Evolutionary conservation across 108 stramenopile species (phyloP).

Genomic region (Mediolabrus comicus): DNA sequence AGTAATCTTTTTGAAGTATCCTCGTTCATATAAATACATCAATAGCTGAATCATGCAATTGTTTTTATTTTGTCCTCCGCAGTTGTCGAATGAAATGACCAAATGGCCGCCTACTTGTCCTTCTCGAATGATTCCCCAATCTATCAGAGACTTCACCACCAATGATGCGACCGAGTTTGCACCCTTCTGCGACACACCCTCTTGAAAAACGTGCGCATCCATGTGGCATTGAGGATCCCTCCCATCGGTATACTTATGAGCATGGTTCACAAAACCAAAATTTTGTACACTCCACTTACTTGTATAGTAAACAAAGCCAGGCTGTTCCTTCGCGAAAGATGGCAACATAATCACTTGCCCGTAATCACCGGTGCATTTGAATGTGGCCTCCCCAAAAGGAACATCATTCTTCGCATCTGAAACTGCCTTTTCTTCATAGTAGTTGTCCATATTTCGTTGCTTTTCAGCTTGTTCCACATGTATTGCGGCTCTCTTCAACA

Average conservation of each 20-base stretch:
- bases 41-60: slow-evolving; percentile 16
- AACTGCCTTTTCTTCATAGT: neutral
- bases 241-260: no score
- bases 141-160: slow-evolving; percentile 7
- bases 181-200: no score
- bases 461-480: slow-evolving; percentile 1
- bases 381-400: neutral
- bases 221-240: no score
- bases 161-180: no score
- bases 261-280: no score
- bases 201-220: no score
- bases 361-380: slow-evolving; percentile 9
- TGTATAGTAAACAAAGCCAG: slow-evolving; percentile 22
- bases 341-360: slow-evolving; percentile 35
- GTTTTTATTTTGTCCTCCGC: slow-evolving; percentile 36
- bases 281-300: slow-evolving; percentile 9
- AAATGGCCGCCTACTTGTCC: slow-evolving; percentile 1
- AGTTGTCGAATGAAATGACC: slow-evolving; percentile 17
- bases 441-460: neutral
- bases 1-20: neutral
- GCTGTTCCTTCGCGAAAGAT: slow-evolving; percentile 12
- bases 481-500: neutral
- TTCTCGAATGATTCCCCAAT: slow-evolving; percentile 3
- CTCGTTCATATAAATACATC: neutral
- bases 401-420: neutral